Conservation (phyloP, 192 early-diverging fungal species). For the Spinellus fusiger region DNA sequence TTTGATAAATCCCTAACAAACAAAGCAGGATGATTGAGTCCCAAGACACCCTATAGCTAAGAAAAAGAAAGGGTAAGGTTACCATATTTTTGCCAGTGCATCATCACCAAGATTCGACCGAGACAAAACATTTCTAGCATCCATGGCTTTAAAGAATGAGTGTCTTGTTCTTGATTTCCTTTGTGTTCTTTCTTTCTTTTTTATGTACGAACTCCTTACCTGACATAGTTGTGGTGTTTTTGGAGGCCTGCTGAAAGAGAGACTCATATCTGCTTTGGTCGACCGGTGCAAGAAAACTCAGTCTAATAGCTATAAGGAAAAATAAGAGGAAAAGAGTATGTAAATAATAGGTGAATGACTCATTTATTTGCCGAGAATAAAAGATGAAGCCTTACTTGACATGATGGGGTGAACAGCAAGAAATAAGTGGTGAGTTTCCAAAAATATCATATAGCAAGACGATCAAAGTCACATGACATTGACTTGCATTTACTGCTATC, state of each 20-base stretch:
- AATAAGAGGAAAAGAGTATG: background rate
- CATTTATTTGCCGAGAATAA: background rate
- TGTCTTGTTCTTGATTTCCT: background rate
- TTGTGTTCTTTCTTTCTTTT: background rate
- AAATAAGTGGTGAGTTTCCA: background rate
- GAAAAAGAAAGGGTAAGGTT: too few relatives aligned
- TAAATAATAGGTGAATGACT: background rate
- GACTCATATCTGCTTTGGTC: conserved; percentile 38
- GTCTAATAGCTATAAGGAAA: conserved; percentile 26
- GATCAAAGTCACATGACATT: background rate
- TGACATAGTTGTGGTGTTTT: conserved; percentile 10
- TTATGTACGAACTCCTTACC: conserved; percentile 16
- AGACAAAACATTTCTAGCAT: conserved; percentile 30
- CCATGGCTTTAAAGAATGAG: conserved; percentile 17
- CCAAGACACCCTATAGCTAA: too few relatives aligned
- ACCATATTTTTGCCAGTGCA: conserved; percentile 39
- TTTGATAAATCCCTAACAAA: conserved; percentile 52
- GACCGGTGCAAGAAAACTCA: conserved; percentile 32
- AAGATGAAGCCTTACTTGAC: too few relatives aligned
- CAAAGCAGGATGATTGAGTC: too few relatives aligned
- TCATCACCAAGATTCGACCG: conserved; percentile 27
- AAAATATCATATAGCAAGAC: background rate
- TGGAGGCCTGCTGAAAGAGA: conserved; percentile 19
- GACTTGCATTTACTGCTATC: background rate
- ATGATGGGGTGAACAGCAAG: background rate